Evolutionary conservation across 2,329 filamentous ascomycete species (phyloP).

Genomic region (Venturia carpophila): DNA sequence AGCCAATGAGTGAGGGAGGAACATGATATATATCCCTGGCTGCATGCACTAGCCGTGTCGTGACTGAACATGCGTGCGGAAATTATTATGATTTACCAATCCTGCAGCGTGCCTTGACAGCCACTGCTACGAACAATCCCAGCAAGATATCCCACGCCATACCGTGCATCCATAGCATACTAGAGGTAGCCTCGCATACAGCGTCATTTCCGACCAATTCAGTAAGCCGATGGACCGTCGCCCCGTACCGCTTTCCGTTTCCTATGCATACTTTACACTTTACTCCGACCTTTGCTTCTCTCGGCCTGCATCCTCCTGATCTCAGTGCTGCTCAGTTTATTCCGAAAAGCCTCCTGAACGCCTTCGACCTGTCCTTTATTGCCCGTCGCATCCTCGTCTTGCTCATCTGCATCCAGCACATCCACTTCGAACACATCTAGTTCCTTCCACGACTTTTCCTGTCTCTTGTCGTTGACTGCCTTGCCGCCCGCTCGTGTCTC

Average conservation of each 20-base stretch:
- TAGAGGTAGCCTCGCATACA: conserved; percentile 11
- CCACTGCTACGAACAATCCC: neutral
- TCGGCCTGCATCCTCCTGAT: conserved; percentile 48
- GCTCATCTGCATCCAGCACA: conserved; percentile 62
- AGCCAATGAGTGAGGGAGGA: neutral
- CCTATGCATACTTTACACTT: conserved; percentile 22
- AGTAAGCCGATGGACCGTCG: conserved; percentile 12
- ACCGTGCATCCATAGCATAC: neutral
- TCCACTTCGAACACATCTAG: conserved; percentile 84
- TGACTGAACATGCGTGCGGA: conserved; percentile 7
- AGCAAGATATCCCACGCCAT: conserved; percentile 1
- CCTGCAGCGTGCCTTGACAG: neutral
- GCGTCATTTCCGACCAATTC: conserved; percentile 1
- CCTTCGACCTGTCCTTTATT: conserved; percentile 28
- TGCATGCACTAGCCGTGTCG: conserved; percentile 4
- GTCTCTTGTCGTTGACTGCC: conserved; percentile 77
- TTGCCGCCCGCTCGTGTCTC: conserved; percentile 80
- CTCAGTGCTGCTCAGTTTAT: conserved; percentile 87
- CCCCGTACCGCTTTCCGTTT: conserved; percentile 8
- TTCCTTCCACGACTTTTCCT: conserved; percentile 64
- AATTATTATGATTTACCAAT: neutral
- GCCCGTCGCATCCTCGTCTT: conserved; percentile 28
- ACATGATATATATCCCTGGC: neutral
- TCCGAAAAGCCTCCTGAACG: conserved; percentile 54
- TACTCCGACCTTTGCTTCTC: conserved; percentile 23